Conservation (phyloP, 2,329 filamentous ascomycete genomes). For the Xylariaceae sp. region DNA sequence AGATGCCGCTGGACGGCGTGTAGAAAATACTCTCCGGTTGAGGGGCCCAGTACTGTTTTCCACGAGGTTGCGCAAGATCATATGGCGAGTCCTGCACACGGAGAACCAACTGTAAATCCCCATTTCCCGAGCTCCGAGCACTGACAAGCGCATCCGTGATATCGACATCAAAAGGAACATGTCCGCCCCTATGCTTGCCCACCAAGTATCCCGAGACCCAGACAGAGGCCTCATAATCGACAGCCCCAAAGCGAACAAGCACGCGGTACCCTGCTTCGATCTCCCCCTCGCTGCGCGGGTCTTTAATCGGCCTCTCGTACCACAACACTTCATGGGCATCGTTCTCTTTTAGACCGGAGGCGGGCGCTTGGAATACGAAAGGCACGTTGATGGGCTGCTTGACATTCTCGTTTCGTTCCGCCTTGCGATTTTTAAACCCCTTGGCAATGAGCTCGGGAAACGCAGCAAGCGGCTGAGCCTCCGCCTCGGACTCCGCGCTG, state of each 20-base stretch:
- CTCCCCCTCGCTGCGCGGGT: constrained; percentile 44
- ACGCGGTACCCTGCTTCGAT: constrained; percentile 39
- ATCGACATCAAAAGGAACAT: constrained; percentile 57
- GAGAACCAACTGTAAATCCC: constrained; percentile 44
- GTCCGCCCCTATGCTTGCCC: constrained; percentile 54
- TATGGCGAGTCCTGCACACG: constrained; percentile 61
- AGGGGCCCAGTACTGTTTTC: constrained; percentile 64
- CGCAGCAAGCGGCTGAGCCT: constrained; percentile 45
- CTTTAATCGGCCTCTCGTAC: constrained; percentile 55
- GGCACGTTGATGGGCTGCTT: constrained; percentile 58
- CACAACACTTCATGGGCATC: constrained; percentile 64
- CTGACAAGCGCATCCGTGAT: constrained; percentile 45
- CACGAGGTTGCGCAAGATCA: constrained; percentile 61
- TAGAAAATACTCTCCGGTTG: constrained; percentile 59
- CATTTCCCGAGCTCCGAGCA: constrained; percentile 21
- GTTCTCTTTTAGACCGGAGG: constrained; percentile 58
- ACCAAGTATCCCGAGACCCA: constrained; percentile 53
- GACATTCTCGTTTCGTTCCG: constrained; percentile 31
- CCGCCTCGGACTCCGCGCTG: constrained; percentile 30
- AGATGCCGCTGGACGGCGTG: constrained; percentile 54
- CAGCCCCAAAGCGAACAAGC: constrained; percentile 55
- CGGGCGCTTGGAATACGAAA: constrained; percentile 61
- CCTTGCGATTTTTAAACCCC: constrained; percentile 35
- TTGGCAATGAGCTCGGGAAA: constrained; percentile 46
- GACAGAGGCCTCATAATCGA: constrained; percentile 57